Evolutionary conservation across 306 rosid genomes (phyloP), one percentile per base, ranked within the genome.

Genomic region (Geum urbanum): DNA sequence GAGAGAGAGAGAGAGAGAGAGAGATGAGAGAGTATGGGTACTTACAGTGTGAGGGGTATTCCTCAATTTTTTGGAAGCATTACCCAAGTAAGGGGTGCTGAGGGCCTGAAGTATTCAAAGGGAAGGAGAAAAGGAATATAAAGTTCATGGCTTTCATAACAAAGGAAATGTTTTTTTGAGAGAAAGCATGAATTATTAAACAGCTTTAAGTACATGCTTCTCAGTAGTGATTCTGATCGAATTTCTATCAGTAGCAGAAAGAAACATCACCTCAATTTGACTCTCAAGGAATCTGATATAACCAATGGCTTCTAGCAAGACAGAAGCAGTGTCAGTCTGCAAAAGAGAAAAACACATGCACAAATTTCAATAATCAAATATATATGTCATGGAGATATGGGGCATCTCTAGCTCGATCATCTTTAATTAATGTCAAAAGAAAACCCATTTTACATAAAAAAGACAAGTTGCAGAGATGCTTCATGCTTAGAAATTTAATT

Each of bases 241-340:
- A 74, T 35, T 70, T 45, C 62, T 64, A 74, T 22, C 73, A 65
- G 69, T 57, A 51, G 75, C 2, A 48, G 58, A 46, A 22, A 66
- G 81, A 79, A 84, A 75, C 77, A 81, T 81, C 79, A 91, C 97
- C 97, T 91, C 91, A 78, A 91, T 88, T 84, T 91, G 97, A 80
- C 83, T 78, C 72, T 88, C 88, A 52, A 91, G 92, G 90, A 91
- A 91, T 84, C 91, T 84, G 70, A 91, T 86, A 69, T 86, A 91
- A 61, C 91, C 96, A 82, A 86, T 86, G 82, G 88, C 89, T 81
- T 89, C 95, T 74, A 89, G 75, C 89, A 91, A 79, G 69, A 92
- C 96, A 78, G 98, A 89, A 76, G 96, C 96, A 55, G 96, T 90
- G 95, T 92, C 98, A 82, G 95, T 92, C 98, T 92, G 98, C 96